Base-by-base conservation (phyloP, 2,329 filamentous ascomycete species). In the Niveomyces coronatus region DNA sequence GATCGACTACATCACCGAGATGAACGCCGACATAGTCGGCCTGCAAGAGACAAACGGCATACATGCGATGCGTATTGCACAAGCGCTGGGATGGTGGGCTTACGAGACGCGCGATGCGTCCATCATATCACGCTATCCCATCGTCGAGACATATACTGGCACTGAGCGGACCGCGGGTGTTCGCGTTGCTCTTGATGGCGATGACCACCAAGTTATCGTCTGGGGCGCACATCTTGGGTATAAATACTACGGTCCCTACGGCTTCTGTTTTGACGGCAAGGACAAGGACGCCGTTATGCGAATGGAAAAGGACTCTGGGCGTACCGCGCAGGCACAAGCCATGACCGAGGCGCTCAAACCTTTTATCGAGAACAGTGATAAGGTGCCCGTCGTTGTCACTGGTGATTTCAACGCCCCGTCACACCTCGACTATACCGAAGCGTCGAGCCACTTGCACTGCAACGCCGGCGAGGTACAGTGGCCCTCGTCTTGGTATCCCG, bases 341-440 rank as follows among this genome's bases (percentile, higher is more conserved):
- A 60, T 56, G 1, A 40, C 63, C 3, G 42, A 40, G 0, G 49
- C 46, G 4, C 62, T 65, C 54, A 34, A 51, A 26, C 42, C 34
- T 3, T 50, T 59, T 6, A 43, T 64, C 0, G 45, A 43, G 9
- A 41, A 55, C 15, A 44, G 55, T 0, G 50, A 56, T 18, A 47
- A 50, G 0, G 43, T 53, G 1, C 60, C 63, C 2, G 55, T 64
- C 1, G 37, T 65, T n/a, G 34, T 65, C 0, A 47, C 56, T 0
- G 63, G 63, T 17, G 62, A 65, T 44, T 62, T 65, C 40, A 64
- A 64, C 44, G 58, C 63, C 1, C 63, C 63, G 0, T 65, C 63
- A 11, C 62, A 65, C 32, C 52, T 64, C 1, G 62, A 65, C 49
- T 66, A 54, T 49, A 57, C 54, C 3, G 52, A 14, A 3, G 16